These are phyloP conservation scores for Clonostachys rhizophaga DNA, from an alignment of 2,329 filamentous ascomycete genomes.

Conservation along the genomic window DNA sequence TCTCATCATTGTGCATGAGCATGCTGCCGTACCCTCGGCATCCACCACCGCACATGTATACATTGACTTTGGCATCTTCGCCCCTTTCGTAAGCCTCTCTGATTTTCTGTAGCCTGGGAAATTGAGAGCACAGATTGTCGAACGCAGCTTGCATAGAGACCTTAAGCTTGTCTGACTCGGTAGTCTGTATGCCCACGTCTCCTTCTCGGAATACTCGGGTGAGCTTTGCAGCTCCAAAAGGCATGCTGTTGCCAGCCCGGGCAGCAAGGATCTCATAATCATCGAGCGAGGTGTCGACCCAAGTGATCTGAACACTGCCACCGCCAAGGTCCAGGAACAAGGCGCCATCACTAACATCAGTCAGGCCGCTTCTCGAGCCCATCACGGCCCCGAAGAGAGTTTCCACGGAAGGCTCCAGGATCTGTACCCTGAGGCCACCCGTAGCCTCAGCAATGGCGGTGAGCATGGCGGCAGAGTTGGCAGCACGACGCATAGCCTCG, in stretches of 20 bases:
- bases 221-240: slow-evolving; percentile 56
- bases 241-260: slow-evolving; percentile 49
- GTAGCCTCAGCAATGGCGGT: slow-evolving; percentile 56
- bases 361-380: slow-evolving; percentile 74
- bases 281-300: slow-evolving; percentile 43
- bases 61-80: slow-evolving; percentile 44
- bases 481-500: slow-evolving; percentile 78
- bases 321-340: slow-evolving; percentile 86
- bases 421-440: slow-evolving; percentile 60
- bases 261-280: slow-evolving; percentile 51
- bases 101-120: slow-evolving; percentile 40
- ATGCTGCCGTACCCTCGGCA: slow-evolving; percentile 90
- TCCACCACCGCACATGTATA: slow-evolving; percentile 86
- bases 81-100: slow-evolving; percentile 24
- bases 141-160: slow-evolving; percentile 57
- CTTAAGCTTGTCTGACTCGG: slow-evolving; percentile 50
- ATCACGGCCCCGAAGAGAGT: slow-evolving; percentile 73
- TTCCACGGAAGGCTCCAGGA: slow-evolving; percentile 77
- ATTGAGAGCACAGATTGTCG: slow-evolving; percentile 38
- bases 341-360: slow-evolving; percentile 54
- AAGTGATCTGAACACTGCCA: slow-evolving; percentile 62
- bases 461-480: slow-evolving; percentile 68
- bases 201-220: slow-evolving; percentile 40
- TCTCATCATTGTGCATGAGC: slow-evolving; percentile 71
- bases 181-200: slow-evolving; percentile 30